Base-by-base conservation (phyloP, 257 asterid genomes). In the Gynochthodes officinalis region DNA sequence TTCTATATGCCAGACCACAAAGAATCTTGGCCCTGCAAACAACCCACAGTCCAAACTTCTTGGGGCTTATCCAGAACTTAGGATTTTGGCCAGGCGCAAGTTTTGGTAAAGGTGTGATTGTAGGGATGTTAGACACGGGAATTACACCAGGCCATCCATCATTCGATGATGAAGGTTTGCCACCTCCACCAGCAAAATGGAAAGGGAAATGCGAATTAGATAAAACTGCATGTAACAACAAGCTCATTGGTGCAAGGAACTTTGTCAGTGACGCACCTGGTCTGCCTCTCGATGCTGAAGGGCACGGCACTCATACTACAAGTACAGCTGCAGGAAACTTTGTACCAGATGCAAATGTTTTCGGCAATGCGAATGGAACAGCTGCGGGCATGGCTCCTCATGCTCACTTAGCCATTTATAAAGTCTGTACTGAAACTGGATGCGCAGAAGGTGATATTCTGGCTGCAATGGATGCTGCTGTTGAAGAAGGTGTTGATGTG, bases 211-310 rank as follows among this genome's bases (percentile, higher is more conserved):
- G 88, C 13, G 84, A 84, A 6, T 43, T 81, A 4, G 70, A 43
- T 12, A 63, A 73, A 16, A 18, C 57, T 11, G 23, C 48, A 0
- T 84, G 88, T 21, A 84, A 84, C 76, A 84, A 84, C 64, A 84
- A 86, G 66, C 79, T 86, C 18, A 81, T 84, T 8, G 90, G 88
- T 23, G 90, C 85, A 0, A 79, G 90, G 43, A 71, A 74, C 18
- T 81, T 83, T 18, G 58, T 75, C 21, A 14, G 79, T 11, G 77
- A 66, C n/a, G 52, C 70, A n/a, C 49, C 64, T 5, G 73, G 49
- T 35, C 78, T 69, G 5, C 81, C 88, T 0, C 33, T 67, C 13
- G 90, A 86, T 67, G 48, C 27, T 1, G 72, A 64, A 57, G 79
- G 82, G 65, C 82, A 78, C 0, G 78, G 78, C 11, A 74, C 77